These are phyloP conservation scores for Backusella liffmaniae DNA, from an alignment of 192 early-diverging fungal genomes.

Conservation along the genomic window DNA sequence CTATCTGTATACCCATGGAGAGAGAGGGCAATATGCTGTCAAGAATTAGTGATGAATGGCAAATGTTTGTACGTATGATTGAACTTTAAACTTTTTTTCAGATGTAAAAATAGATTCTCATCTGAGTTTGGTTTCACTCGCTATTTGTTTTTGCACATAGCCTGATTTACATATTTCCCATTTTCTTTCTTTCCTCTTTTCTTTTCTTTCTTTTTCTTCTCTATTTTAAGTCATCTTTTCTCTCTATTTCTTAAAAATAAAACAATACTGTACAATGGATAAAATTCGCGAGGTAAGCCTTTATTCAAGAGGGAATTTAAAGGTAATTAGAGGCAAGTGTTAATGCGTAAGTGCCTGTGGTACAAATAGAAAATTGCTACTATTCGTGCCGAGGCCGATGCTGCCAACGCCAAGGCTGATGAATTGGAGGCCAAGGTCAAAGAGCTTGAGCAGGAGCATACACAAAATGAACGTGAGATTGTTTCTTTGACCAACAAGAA, in stretches of 20 bases:
- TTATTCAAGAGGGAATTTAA: not conserved
- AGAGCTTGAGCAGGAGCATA: conserved; percentile 50
- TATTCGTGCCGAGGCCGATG: conserved; percentile 66
- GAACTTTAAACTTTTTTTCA: not conserved
- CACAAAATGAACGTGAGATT: conserved; percentile 66
- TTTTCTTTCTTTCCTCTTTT: not conserved
- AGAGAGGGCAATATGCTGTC: not conserved
- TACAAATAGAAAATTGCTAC: conserved; percentile 56
- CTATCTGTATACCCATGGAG: conserved; percentile 15
- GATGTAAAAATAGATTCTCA: not conserved
- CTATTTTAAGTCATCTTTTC: not conserved
- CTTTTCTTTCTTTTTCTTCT: not conserved
- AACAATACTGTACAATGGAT: conserved; percentile 8
- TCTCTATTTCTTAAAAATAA: not conserved
- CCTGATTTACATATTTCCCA: not conserved
- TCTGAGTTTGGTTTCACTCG: conserved; percentile 7
- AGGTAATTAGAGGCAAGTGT: not conserved
- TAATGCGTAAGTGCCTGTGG: not conserved
- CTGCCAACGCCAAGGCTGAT: conserved; percentile 56
- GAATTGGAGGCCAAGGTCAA: conserved; percentile 57
- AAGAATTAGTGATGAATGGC: conserved; percentile 22
- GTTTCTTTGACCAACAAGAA: conserved; percentile 65
- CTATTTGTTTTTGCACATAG: not conserved
- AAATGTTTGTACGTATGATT: conserved; percentile 12
- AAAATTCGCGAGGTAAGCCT: conserved; percentile 18